Evolutionary conservation across 2,329 filamentous ascomycete genomes (phyloP), one percentile per base, ranked within the genome.

Genomic region (Cladosporium sp.): DNA sequence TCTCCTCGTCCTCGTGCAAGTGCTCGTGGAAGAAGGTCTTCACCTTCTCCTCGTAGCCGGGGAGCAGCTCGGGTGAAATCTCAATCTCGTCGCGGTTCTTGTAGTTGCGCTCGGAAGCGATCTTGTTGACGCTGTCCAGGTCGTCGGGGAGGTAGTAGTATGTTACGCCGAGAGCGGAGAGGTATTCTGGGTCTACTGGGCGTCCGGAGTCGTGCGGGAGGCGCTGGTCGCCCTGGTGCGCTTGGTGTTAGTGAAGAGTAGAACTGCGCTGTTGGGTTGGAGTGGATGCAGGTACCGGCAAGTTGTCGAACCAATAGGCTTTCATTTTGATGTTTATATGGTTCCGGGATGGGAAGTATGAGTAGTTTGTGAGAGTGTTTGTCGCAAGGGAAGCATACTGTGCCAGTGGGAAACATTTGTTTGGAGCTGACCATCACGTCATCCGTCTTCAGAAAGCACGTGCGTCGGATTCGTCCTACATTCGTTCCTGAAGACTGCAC

Each of bases 1-100:
- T 99, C 84, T 99, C 95, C 81, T 99, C 95, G 72, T 99, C 95
- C 82, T 99, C 95, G 77, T 99, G 95, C 73, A 99, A 79, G 78
- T 99, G 95, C 84, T 99, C 95, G 73, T 91, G 78, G 82, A 98
- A 99, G 83, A 99, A 99, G 70, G 80, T 87, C 82, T 92, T 93
- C 68, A 99, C 92, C 79, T 98, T 98, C 69, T 91, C 87, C 80
- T 99, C 94, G 81, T 98, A 99, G 53, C 88, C 80, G 46, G 87
- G 90, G 89, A 98, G 92, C 69, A 88, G 90, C 69, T 88, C 83
- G 0, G 93, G 94, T 8, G 92, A 96, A 25, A 99, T 91, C 67
- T 87, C 91, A 77, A 98, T 91, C 80, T 96, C 89, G 81, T 99
- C 95, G 65, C 94, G 91, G 83, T 98, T 97, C 82, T 91, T 93